Base-by-base conservation (phyloP, 345 rosid species). In the Ceriops decandra region DNA sequence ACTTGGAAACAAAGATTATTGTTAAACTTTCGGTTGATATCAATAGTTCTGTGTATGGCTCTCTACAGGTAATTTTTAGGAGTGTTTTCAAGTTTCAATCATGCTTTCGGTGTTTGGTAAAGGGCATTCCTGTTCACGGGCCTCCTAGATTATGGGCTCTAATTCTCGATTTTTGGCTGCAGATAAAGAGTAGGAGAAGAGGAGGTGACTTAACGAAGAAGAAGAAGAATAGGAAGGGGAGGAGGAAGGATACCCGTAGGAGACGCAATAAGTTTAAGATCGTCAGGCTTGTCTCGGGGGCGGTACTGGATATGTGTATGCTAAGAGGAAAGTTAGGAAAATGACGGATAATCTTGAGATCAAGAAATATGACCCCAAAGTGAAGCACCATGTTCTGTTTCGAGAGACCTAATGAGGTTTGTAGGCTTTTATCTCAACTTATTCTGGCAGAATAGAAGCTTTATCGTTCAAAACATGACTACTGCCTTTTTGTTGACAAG, bases 361-460 rank as follows among this genome's bases (percentile, higher is more conserved):
- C 68, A 30, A 54, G 73, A 80, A 80, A 62, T 77, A 80, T 0
- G 80, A 80, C 75, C 83, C 80, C 46, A 26, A 2, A 3, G 49
- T 66, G 4, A 63, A 46, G 54, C 57, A 62, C 1, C 83, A 72
- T 62, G 75, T 69, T 51, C 30, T 66, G 42, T 72, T 72, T 65
- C 31, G 64, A 52, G 83, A 69, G 58, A 47, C 21, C 6, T 66
- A 75, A 53, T 66, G 68, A 75, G 30, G 28, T 59, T 22, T 52
- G 47, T 59, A 13, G 49, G 5, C 49, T 3, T 42, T 42, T 42
- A 42, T 42, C 19, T 11, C 49, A 42, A 38, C 47, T 33, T 38
- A 38, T 38, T 38, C 47, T 42, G 5, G 4, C 16, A 42, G 49
- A 13, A 42, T 42, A 42, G 49, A 42, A 42, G 49, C 16, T 13